These are phyloP conservation scores for Primulina huaijiensis DNA, from an alignment of 257 asterid genomes.

Conservation along the genomic window DNA sequence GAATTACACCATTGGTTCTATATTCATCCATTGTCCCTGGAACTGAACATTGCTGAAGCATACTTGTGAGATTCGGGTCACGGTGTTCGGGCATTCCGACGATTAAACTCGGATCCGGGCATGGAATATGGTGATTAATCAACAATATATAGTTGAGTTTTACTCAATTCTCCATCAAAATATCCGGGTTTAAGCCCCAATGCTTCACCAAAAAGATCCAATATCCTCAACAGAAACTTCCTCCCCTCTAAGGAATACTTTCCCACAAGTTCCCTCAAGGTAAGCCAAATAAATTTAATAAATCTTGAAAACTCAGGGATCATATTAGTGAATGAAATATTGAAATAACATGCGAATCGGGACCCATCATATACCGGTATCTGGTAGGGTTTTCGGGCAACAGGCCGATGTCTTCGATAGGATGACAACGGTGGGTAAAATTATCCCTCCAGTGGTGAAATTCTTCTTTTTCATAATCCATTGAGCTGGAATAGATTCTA, in stretches of 20 bases:
- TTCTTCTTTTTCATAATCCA: slow-evolving; percentile 44
- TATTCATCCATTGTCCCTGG: slow-evolving; percentile 52
- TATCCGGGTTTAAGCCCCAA: slow-evolving; percentile 35
- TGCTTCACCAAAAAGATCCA: slow-evolving; percentile 35
- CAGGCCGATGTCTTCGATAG: slow-evolving; percentile 35
- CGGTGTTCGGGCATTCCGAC: slow-evolving; percentile 60
- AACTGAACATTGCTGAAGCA: slow-evolving; percentile 50
- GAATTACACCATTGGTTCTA: slow-evolving; percentile 45
- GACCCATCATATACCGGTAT: slow-evolving; percentile 34
- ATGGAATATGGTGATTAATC: slow-evolving; percentile 64
- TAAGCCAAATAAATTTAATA: neutral
- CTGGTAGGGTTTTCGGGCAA: slow-evolving; percentile 60
- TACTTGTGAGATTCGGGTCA: slow-evolving; percentile 63
- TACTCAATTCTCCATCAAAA: slow-evolving; percentile 40
- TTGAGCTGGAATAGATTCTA: slow-evolving; percentile 51
- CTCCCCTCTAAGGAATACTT: slow-evolving; percentile 39
- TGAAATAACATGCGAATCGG: neutral
- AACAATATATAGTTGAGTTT: slow-evolving; percentile 42
- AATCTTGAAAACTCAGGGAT: neutral
- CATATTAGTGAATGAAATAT: neutral
- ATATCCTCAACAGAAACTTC: slow-evolving; percentile 35
- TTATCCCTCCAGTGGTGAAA: slow-evolving; percentile 64
- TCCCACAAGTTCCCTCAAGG: slow-evolving; percentile 45
- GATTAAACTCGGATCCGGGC: slow-evolving; percentile 70
- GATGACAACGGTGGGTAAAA: slow-evolving; percentile 57